phyloP scores from a whole-genome alignment of 179 eudicot genomes.

The Carnegiea gigantea region DNA sequence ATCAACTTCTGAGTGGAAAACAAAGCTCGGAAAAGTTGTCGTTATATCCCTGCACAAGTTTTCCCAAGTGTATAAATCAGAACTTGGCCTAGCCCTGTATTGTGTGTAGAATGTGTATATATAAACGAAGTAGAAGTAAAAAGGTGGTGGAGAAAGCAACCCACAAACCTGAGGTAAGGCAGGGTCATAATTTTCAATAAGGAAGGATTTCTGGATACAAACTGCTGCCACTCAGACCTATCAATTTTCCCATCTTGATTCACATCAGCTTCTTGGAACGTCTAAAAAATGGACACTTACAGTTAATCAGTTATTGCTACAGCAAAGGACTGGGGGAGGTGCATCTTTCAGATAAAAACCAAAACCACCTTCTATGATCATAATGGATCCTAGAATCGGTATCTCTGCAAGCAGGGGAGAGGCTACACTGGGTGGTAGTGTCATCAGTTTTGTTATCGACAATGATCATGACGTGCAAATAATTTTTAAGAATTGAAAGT shows the following conservation, averaged over 20 bases:
- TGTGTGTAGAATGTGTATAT: background rate
- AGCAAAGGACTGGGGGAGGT: background rate
- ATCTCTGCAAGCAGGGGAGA: no score
- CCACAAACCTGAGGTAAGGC: conserved; percentile 72
- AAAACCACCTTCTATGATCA: background rate
- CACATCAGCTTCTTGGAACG: conserved; percentile 79
- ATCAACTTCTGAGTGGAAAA: conserved; percentile 84
- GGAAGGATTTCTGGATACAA: conserved; percentile 72
- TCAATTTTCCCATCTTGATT: conserved; percentile 89
- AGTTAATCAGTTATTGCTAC: no score
- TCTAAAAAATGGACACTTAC: conserved; percentile 35
- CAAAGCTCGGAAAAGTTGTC: conserved; percentile 85
- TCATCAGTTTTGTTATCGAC: no score
- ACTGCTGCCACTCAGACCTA: conserved; percentile 75
- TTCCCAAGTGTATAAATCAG: background rate
- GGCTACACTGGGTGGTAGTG: no score
- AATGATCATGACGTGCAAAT: no score
- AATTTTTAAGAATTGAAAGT: no score
- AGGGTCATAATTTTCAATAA: conserved; percentile 87
- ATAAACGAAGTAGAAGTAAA: background rate
- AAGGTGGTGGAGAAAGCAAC: background rate
- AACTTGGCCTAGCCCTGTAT: background rate
- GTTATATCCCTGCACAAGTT: conserved; percentile 74
- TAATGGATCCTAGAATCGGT: no score
- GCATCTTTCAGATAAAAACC: background rate